phyloP scores from a whole-genome alignment of 352 stramenopile genomes.

The Phytophthora agathidicida region DNA sequence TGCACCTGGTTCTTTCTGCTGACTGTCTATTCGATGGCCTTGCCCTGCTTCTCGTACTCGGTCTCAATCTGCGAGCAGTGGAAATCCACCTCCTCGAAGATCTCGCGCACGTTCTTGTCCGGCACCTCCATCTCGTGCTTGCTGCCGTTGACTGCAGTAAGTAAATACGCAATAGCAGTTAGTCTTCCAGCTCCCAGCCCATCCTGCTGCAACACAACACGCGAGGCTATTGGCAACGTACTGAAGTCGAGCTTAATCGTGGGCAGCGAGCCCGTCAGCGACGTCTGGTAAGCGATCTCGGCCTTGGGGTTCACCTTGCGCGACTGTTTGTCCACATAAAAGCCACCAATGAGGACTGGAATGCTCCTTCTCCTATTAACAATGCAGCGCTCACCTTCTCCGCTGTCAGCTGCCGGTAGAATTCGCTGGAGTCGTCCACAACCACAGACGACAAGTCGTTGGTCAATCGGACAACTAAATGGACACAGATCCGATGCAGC shows the following conservation, averaged over 20 bases:
- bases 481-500: background rate
- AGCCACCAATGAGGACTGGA: background rate
- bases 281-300: conserved; percentile 65
- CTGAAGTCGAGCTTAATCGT: conserved; percentile 86
- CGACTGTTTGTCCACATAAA: conserved; percentile 40
- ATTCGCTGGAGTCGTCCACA: conserved; percentile 56
- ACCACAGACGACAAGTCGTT: conserved; percentile 8
- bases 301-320: conserved; percentile 82
- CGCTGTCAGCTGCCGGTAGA: conserved; percentile 84
- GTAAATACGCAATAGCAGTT: background rate
- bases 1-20: conserved; percentile 5
- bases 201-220: background rate
- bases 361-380: background rate
- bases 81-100: conserved; percentile 86
- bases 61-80: conserved; percentile 89
- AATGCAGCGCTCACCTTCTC: conserved; percentile 55
- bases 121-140: conserved; percentile 76
- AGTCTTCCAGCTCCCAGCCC: background rate
- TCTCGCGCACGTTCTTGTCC: conserved; percentile 79
- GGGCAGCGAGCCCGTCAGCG: conserved; percentile 57
- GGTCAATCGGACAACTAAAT: background rate
- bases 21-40: conserved; percentile 77
- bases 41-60: conserved; percentile 84
- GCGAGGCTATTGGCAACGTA: conserved; percentile 28
- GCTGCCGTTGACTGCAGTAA: conserved; percentile 72